Conservation (phyloP, 2,329 filamentous ascomycete genomes). For the Verticillium zaregamsianum region DNA sequence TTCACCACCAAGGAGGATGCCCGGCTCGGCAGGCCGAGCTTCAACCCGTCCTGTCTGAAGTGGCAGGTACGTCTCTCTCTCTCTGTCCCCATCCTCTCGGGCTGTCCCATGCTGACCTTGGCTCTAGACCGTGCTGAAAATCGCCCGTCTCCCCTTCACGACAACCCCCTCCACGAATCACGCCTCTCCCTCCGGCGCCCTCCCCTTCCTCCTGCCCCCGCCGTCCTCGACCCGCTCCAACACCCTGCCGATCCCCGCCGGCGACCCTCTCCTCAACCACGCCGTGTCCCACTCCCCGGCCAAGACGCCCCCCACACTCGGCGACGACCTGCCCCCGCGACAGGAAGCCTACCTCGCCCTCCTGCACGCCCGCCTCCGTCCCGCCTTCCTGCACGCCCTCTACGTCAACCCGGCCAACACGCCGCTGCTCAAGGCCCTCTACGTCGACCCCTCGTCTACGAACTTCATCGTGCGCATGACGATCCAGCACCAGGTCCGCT, state of each 20-base stretch:
- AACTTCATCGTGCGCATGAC: slow-evolving; percentile 59
- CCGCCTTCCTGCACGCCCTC: slow-evolving; percentile 82
- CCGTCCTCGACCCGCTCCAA: slow-evolving; percentile 18
- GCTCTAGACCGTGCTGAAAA: slow-evolving; percentile 72
- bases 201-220: slow-evolving; percentile 77
- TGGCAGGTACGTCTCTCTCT: slow-evolving; percentile 72
- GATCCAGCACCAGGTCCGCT: slow-evolving; percentile 62
- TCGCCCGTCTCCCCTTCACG: slow-evolving; percentile 64
- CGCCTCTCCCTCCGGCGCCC: slow-evolving; percentile 80
- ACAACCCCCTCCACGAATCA: slow-evolving; percentile 80
- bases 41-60: slow-evolving; percentile 89
- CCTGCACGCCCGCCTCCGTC: slow-evolving; percentile 71
- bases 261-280: slow-evolving; percentile 64
- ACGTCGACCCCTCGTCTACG: slow-evolving; percentile 60
- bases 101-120: slow-evolving; percentile 1
- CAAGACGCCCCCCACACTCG: slow-evolving; percentile 23
- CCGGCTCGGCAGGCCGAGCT: slow-evolving; percentile 62
- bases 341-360: slow-evolving; percentile 76
- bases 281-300: slow-evolving; percentile 43
- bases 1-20: slow-evolving; percentile 68
- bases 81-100: not conserved
- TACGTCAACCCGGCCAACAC: slow-evolving; percentile 71
- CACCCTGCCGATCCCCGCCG: slow-evolving; percentile 49
- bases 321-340: slow-evolving; percentile 49
- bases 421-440: slow-evolving; percentile 64